A percentile compares a stretch with the other conserved stretches of the same genome.
Conservation (phyloP, 306 rosid genomes). For the Dryas octopetala region DNA sequence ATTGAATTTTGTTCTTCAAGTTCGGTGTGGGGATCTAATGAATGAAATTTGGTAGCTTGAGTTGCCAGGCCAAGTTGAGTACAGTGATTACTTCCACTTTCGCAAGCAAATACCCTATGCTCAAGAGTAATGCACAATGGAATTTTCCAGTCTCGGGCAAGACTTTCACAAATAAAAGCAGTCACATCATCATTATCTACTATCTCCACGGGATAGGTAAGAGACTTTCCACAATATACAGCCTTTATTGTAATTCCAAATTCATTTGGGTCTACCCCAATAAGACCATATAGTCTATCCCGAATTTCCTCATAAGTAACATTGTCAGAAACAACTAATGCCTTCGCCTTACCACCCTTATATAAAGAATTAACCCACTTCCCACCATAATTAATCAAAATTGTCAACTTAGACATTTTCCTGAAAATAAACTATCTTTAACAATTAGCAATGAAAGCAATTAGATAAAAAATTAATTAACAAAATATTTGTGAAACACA, state of each 20-base stretch:
- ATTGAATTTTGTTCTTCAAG: not conserved
- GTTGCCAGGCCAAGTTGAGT: not conserved
- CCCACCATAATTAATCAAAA: conserved; percentile 1
- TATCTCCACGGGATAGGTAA: not conserved
- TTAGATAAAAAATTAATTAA: not conserved
- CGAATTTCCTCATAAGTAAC: not conserved
- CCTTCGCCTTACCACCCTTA: not conserved
- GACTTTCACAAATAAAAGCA: not conserved
- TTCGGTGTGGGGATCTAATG: not conserved
- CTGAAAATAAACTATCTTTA: not conserved
- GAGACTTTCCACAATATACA: not conserved
- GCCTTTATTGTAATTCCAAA: conserved; percentile 1
- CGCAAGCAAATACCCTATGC: not conserved
- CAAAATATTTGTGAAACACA: not conserved
- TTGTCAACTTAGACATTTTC: not conserved
- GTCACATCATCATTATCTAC: not conserved
- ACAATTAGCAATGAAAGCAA: not conserved
- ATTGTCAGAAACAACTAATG: not conserved
- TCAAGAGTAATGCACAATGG: not conserved
- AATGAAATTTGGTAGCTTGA: not conserved
- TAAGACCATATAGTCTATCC: not conserved
- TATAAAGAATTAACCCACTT: not conserved
- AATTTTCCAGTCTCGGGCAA: conserved; percentile 1
- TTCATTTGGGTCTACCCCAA: conserved; percentile 1
- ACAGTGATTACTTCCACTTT: conserved; percentile 1